A percentile compares a stretch with the other conserved stretches of the same genome.
Conservation (phyloP, 2,329 filamentous ascomycete genomes). For the Fusarium sp. region DNA sequence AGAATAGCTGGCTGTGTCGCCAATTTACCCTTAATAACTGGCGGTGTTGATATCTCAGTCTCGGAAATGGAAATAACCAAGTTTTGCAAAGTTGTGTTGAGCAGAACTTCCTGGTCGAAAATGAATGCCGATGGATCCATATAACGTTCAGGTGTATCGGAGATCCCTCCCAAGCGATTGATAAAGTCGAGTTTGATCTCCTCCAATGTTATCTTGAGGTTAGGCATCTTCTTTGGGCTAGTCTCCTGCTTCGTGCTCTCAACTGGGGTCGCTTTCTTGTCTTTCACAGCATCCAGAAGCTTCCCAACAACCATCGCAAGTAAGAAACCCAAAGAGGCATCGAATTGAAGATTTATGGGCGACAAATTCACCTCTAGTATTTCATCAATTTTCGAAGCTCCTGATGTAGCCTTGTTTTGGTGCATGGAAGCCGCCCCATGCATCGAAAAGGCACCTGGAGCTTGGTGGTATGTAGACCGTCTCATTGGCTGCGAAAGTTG, state of each 20-base stretch:
- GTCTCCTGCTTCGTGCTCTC: slow-evolving; percentile 23
- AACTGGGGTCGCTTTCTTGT: slow-evolving; percentile 20
- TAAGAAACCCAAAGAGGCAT: slow-evolving; percentile 67
- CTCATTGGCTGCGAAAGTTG: slow-evolving; percentile 49
- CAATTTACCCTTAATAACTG: slow-evolving; percentile 21
- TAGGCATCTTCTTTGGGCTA: slow-evolving; percentile 43
- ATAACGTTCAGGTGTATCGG: slow-evolving; percentile 61
- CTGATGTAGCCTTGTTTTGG: slow-evolving; percentile 4
- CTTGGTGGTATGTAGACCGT: slow-evolving; percentile 60
- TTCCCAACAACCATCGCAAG: slow-evolving; percentile 63
- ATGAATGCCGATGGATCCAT: slow-evolving; percentile 55
- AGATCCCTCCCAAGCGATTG: slow-evolving; percentile 64
- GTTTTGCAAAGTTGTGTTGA: slow-evolving; percentile 62
- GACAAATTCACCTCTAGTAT: slow-evolving; percentile 63
- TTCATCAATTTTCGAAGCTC: slow-evolving; percentile 29
- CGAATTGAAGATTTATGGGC: slow-evolving; percentile 65
- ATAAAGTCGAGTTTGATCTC: slow-evolving; percentile 67
- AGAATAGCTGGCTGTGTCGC: slow-evolving; percentile 46
- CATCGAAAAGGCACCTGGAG: slow-evolving; percentile 72
- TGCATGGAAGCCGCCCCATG: slow-evolving; percentile 43
- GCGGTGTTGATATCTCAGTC: slow-evolving; percentile 26
- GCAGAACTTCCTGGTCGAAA: slow-evolving; percentile 62
- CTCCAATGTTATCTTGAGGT: slow-evolving; percentile 60
- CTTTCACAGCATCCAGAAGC: slow-evolving; percentile 60
- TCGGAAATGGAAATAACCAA: slow-evolving; percentile 50